phyloP scores from a whole-genome alignment of 345 rosid species.

The Turnera subulata region DNA sequence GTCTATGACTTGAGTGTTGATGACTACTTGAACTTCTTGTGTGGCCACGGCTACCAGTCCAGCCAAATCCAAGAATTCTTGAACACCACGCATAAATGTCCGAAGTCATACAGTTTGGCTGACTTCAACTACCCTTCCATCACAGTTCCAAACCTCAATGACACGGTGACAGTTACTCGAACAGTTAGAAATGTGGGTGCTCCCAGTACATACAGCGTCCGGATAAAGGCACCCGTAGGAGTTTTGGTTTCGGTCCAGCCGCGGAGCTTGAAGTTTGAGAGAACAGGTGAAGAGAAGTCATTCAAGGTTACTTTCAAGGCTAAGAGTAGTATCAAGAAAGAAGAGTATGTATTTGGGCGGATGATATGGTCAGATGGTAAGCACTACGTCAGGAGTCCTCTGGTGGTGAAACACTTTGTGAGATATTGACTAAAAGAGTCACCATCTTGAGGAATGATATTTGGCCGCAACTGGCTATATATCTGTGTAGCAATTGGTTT shows the following conservation, averaged over 20 bases:
- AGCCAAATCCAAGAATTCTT: conserved; percentile 13
- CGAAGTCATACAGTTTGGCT: conserved; percentile 13
- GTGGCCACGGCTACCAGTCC: conserved; percentile 31
- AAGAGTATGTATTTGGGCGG: conserved; percentile 31
- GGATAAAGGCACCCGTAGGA: conserved; percentile 28
- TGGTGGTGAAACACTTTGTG: conserved; percentile 16
- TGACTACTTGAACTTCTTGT: conserved; percentile 45
- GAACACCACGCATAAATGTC: conserved; percentile 24
- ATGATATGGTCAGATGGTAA: conserved; percentile 48
- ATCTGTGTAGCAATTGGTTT: no score
- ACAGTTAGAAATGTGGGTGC: conserved; percentile 47
- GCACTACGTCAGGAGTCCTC: conserved; percentile 45
- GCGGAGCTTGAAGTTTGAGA: conserved; percentile 23
- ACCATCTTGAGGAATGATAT: no score
- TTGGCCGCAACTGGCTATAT: no score
- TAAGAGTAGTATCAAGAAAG: background rate
- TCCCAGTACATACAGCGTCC: conserved; percentile 29
- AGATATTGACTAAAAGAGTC: no score
- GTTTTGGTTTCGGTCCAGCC: conserved; percentile 33
- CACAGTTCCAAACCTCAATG: conserved; percentile 24
- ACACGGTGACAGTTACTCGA: conserved; percentile 19
- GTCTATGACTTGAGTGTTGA: conserved; percentile 31
- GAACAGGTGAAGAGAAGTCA: conserved; percentile 35
- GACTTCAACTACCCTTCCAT: conserved; percentile 60
- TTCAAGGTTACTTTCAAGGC: conserved; percentile 30